Evolutionary conservation across 495 filamentous ascomycete species (phyloP).

Genomic region (Oidiodendron maius): DNA sequence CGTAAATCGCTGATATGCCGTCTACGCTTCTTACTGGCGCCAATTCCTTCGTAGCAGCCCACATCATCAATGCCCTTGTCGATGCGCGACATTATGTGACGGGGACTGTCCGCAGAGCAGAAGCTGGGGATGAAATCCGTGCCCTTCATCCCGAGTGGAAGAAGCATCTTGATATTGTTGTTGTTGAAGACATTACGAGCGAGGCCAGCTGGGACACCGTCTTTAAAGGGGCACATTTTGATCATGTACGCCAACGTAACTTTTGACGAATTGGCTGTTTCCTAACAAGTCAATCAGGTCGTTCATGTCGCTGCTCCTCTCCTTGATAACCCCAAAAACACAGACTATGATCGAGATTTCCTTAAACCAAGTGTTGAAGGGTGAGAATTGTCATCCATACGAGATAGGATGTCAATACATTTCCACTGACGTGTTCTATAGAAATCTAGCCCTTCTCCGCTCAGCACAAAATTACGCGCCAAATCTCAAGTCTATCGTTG

Average conservation of each 20-base stretch:
- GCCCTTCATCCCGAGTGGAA: conserved; percentile 26
- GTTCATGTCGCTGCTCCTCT: conserved; percentile 26
- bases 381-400: too few relatives aligned
- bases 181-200: conserved; percentile 17
- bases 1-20: conserved; percentile 21
- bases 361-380: conserved; percentile 16
- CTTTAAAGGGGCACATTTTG: conserved; percentile 16
- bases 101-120: conserved; percentile 18
- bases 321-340: conserved; percentile 11
- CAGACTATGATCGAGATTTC: conserved; percentile 14
- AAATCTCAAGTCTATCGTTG: conserved; percentile 27
- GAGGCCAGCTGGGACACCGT: conserved; percentile 20
- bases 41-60: conserved; percentile 19
- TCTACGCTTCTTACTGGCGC: conserved; percentile 21
- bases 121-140: conserved; percentile 29
- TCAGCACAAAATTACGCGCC: conserved; percentile 22
- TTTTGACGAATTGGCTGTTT: too few relatives aligned
- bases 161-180: conserved; percentile 18
- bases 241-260: too few relatives aligned
- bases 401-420: too few relatives aligned
- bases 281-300: too few relatives aligned
- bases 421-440: too few relatives aligned
- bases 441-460: too few relatives aligned
- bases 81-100: conserved; percentile 14
- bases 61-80: conserved; percentile 29